Evolutionary conservation across 768 basidiomycete species (phyloP).

Genomic region (Lactifluus echinatus): DNA sequence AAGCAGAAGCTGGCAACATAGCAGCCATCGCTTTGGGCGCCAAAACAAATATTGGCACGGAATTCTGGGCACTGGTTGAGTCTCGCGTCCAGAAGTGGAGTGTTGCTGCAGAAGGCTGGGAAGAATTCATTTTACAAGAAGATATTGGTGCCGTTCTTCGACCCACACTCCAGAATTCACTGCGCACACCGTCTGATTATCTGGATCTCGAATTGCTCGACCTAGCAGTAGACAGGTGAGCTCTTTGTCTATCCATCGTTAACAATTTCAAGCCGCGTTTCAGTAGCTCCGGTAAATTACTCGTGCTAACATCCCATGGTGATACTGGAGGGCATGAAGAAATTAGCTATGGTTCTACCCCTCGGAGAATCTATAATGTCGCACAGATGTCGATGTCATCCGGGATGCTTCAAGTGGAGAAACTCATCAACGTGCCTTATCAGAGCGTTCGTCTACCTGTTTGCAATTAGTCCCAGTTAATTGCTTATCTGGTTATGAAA

Average conservation of each 20-base stretch:
- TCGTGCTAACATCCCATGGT: conserved; percentile 61
- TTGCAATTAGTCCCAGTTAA: not conserved
- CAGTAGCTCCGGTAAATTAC: conserved; percentile 41
- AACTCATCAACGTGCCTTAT: conserved; percentile 58
- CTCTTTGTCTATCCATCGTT: not conserved
- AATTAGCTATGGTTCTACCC: conserved; percentile 33
- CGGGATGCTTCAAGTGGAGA: conserved; percentile 38
- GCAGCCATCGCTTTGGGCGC: conserved; percentile 51
- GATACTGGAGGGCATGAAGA: conserved; percentile 41
- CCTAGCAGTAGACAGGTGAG: conserved; percentile 51
- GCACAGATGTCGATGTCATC: conserved; percentile 38
- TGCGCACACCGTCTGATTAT: conserved; percentile 32
- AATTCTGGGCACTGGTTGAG: conserved; percentile 63
- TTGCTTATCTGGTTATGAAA: not conserved
- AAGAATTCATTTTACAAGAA: conserved; percentile 49
- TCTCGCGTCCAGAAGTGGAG: conserved; percentile 65
- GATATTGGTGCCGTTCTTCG: conserved; percentile 46
- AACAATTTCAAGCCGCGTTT: not conserved
- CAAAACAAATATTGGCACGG: conserved; percentile 37
- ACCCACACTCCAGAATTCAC: conserved; percentile 37
- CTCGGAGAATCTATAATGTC: conserved; percentile 60
- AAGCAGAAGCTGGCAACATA: conserved; percentile 50
- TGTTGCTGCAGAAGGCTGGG: conserved; percentile 59
- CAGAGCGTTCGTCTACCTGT: conserved; percentile 51
- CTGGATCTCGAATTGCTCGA: conserved; percentile 72